A percentile compares a stretch with the other conserved stretches of the same genome.
Evolutionary conservation across 192 early-diverging fungal species (phyloP).

Genomic region (Coemansia aciculifera): DNA sequence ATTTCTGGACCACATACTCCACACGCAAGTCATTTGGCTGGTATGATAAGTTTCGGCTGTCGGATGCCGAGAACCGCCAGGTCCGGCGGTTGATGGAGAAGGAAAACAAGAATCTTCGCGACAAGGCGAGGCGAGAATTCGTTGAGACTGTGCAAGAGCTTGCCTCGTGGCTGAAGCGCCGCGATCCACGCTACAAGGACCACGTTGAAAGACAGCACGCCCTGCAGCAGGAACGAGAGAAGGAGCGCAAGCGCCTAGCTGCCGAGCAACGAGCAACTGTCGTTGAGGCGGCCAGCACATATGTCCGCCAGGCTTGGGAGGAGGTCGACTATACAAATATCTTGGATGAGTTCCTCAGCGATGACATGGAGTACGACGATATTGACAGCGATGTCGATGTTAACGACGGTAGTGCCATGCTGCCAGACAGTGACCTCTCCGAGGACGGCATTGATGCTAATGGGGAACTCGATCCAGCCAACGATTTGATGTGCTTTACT

Average conservation of each 20-base stretch:
- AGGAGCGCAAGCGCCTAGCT: conserved; percentile 62
- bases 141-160: conserved; percentile 75
- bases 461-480: conserved; percentile 55
- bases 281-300: conserved; percentile 57
- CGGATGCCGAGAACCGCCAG: conserved; percentile 78
- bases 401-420: conserved; percentile 7
- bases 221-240: conserved; percentile 58
- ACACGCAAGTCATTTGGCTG: conserved; percentile 89
- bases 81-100: conserved; percentile 85
- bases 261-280: conserved; percentile 60
- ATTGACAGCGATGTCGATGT: conserved; percentile 14
- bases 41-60: conserved; percentile 84
- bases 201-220: conserved; percentile 59
- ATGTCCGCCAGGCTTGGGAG: conserved; percentile 75
- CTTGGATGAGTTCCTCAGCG: conserved; percentile 46
- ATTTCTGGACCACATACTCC: conserved; percentile 78
- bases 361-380: conserved; percentile 44
- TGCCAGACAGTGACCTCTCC: not conserved
- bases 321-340: conserved; percentile 57
- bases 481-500: conserved; percentile 78
- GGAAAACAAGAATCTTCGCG: conserved; percentile 85
- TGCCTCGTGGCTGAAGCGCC: conserved; percentile 75
- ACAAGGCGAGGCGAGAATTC: conserved; percentile 70
- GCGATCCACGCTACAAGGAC: conserved; percentile 86
- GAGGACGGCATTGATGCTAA: conserved; percentile 12